phyloP scores from a whole-genome alignment of 2,329 filamentous ascomycete genomes.

The Tolypocladium tropicale region DNA sequence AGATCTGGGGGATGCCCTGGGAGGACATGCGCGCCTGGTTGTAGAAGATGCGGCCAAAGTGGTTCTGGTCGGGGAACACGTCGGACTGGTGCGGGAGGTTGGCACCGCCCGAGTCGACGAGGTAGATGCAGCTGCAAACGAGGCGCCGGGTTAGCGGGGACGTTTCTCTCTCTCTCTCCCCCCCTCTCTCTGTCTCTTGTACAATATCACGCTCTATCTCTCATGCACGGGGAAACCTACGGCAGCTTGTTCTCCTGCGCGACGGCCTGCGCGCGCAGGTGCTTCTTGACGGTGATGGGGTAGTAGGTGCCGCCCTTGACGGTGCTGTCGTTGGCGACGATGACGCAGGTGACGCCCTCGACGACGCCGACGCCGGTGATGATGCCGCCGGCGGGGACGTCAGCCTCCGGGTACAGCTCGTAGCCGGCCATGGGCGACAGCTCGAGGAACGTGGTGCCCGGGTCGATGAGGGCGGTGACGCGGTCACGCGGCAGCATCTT shows the following conservation, averaged over 20 bases:
- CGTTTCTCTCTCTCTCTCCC: background rate
- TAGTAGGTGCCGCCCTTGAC: slow-evolving; percentile 98
- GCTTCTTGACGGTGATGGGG: slow-evolving; percentile 95
- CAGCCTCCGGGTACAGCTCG: slow-evolving; percentile 74
- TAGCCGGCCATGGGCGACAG: slow-evolving; percentile 86
- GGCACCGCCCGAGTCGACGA: slow-evolving; percentile 91
- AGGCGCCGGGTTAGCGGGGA: slow-evolving; percentile 2
- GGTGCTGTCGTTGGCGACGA: slow-evolving; percentile 92
- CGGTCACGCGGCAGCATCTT: slow-evolving; percentile 94
- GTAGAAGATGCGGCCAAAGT: slow-evolving; percentile 96
- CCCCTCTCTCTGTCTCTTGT: no score
- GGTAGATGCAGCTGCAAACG: slow-evolving; percentile 69
- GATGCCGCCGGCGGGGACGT: slow-evolving; percentile 82
- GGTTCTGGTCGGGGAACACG: slow-evolving; percentile 89
- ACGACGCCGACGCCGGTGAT: slow-evolving; percentile 88
- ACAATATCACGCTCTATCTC: no score
- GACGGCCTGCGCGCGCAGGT: slow-evolving; percentile 82
- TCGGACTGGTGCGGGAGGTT: slow-evolving; percentile 93
- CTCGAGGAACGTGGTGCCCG: slow-evolving; percentile 83
- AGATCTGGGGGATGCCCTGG: slow-evolving; percentile 81
- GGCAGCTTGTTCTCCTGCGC: slow-evolving; percentile 74
- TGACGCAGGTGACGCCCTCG: slow-evolving; percentile 82
- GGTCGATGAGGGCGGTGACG: slow-evolving; percentile 77
- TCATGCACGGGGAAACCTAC: slow-evolving; percentile 34
- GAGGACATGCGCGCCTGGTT: slow-evolving; percentile 94